Evolutionary conservation across 257 asterid species (phyloP).

Genomic region (Gentiana macrophylla): DNA sequence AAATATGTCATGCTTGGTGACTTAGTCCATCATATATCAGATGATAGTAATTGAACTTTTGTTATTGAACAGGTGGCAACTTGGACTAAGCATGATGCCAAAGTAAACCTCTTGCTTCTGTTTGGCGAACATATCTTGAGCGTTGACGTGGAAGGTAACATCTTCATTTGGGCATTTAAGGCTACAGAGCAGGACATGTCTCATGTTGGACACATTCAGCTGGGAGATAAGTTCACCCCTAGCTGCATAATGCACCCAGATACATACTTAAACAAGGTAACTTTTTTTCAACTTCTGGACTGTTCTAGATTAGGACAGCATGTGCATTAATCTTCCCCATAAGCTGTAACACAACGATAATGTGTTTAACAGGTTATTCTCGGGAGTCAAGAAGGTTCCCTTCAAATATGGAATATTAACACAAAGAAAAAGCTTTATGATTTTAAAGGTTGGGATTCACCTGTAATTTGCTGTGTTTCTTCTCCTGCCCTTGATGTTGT

Average conservation of each 20-base stretch:
- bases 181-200: slow-evolving; percentile 37
- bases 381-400: slow-evolving; percentile 76
- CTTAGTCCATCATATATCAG: background rate
- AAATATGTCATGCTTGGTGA: background rate
- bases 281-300: background rate
- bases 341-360: slow-evolving; percentile 12
- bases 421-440: slow-evolving; percentile 65
- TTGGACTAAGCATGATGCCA: slow-evolving; percentile 73
- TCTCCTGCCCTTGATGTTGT: slow-evolving; percentile 93
- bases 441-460: slow-evolving; percentile 70
- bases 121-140: slow-evolving; percentile 75
- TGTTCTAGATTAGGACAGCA: background rate
- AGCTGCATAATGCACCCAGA: slow-evolving; percentile 97
- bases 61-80: slow-evolving; percentile 59
- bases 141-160: slow-evolving; percentile 59
- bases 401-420: slow-evolving; percentile 91
- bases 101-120: slow-evolving; percentile 58
- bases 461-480: slow-evolving; percentile 66
- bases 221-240: slow-evolving; percentile 56
- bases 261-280: slow-evolving; percentile 88
- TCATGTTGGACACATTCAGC: slow-evolving; percentile 60
- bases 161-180: slow-evolving; percentile 86
- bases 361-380: slow-evolving; percentile 46
- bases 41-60: background rate
- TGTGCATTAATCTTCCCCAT: slow-evolving; percentile 1